Base-by-base conservation (phyloP, 768 basidiomycete genomes). In the Agrocybe praecox region DNA sequence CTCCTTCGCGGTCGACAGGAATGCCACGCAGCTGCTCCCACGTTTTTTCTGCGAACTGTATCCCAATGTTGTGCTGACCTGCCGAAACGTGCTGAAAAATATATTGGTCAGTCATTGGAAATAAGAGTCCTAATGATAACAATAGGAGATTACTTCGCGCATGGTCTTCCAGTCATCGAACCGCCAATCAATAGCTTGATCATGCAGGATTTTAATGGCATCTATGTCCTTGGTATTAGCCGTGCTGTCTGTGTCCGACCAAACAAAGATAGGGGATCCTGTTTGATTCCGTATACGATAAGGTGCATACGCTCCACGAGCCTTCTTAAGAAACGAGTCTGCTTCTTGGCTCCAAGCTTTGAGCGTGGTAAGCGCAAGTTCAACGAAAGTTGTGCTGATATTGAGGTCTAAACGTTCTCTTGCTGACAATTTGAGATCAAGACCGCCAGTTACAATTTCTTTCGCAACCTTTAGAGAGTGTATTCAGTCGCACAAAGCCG, bases 151-250 rank as follows among this genome's bases (percentile, higher is more conserved):
- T 67, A 94, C 95, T 78, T 99, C 97, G 67, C 97, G 86, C 77
- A 92, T 88, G 4, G 88, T 89, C 69, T 89, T 89, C 90, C 94
- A 94, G 66, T 98, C 96, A 67, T 98, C 95, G 65, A 98, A 98
- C 53, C 97, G 81, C 97, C 97, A 98, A 55, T 98, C 96, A 4
- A 92, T 76, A 8, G 80, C 85, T 65, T 92, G 81, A 34, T 90
- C 89, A 61, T 94, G 83, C 18, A 83, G 74, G 34, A 99, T 74
- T 63, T 86, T 84, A 43, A 86, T 78, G 26, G 80, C 75, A 26
- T 77, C 76, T 2, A 75, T 68, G 55, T 85, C 82, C 46, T 80
- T 81, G 14, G 74, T 69, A 52, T 73, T 75, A 22, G 69, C 61
- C 62, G 64, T 81, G 33, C 82, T 81, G 47, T 92, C 90, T 18